These are phyloP conservation scores for Sporothrix brasiliensis DNA, from an alignment of 2,329 filamentous ascomycete species.

Conservation along the genomic window DNA sequence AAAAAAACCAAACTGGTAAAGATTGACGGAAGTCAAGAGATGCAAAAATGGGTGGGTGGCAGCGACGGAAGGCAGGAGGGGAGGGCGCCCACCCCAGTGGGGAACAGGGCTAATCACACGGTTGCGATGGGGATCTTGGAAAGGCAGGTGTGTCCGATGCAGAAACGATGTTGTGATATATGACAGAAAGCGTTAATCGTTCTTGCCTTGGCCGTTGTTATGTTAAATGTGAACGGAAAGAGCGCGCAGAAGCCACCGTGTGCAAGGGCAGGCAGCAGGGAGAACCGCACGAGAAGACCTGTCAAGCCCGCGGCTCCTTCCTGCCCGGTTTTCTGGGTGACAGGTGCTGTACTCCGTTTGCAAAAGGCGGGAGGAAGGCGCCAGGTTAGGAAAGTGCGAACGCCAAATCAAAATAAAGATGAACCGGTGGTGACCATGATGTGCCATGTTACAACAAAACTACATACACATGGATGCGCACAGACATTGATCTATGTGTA, in stretches of 20 bases:
- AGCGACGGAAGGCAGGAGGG: background rate
- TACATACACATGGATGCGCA: background rate
- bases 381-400: background rate
- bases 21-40: background rate
- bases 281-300: conserved; percentile 3
- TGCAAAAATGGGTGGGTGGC: background rate
- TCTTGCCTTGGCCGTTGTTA: background rate
- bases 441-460: background rate
- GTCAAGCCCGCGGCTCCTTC: conserved; percentile 22
- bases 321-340: conserved; percentile 20
- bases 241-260: conserved; percentile 8
- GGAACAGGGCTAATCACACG: conserved; percentile 3
- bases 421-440: background rate
- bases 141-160: conserved; percentile 6
- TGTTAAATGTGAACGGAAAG: background rate
- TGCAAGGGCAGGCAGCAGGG: conserved; percentile 4
- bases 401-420: background rate
- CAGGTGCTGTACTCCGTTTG: conserved; percentile 19
- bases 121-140: conserved; percentile 8
- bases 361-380: conserved; percentile 9
- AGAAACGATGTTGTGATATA: background rate
- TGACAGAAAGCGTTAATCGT: background rate
- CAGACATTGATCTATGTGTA: background rate
- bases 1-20: background rate
- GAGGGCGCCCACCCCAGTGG: background rate